Conservation (phyloP, 352 stramenopile genomes). For the Bremia lactucae region DNA sequence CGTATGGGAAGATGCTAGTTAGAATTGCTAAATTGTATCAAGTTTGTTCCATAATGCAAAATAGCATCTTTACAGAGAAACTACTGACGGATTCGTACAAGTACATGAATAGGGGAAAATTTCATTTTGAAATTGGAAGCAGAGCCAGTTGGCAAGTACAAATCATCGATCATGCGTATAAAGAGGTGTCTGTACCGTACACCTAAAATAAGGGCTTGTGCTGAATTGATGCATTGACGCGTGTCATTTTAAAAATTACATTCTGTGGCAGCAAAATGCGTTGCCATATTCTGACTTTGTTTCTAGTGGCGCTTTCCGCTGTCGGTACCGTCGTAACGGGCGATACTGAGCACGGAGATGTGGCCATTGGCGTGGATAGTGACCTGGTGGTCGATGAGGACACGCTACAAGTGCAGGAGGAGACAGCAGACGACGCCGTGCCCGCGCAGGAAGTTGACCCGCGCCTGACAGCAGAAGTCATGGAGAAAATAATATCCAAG, state of each 20-base stretch:
- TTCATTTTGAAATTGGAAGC: no score
- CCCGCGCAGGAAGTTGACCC: constrained; percentile 25
- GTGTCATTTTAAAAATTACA: constrained; percentile 22
- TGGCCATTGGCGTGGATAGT: constrained; percentile 25
- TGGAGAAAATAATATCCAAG: constrained; percentile 64
- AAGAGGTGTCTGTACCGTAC: no score
- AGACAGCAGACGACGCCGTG: constrained; percentile 11
- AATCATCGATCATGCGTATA: no score
- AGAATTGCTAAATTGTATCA: not conserved
- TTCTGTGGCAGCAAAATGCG: constrained; percentile 26
- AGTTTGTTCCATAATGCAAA: not conserved
- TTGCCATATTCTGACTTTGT: constrained; percentile 27
- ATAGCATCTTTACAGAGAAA: not conserved
- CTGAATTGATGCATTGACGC: constrained; percentile 8
- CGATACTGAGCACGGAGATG: constrained; percentile 20
- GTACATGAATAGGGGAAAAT: no score
- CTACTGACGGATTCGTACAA: no score
- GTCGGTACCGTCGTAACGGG: constrained; percentile 22
- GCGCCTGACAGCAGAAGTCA: constrained; percentile 42
- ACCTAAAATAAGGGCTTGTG: constrained; percentile 1
- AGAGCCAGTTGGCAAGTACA: no score
- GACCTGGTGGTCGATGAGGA: constrained; percentile 35
- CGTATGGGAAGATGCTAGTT: no score
- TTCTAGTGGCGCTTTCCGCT: constrained; percentile 37
- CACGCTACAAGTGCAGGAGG: constrained; percentile 23